Evolutionary conservation across 139 green algal species (phyloP), one percentile per base, ranked within the genome.

Genomic region (Gonium pectorale): DNA sequence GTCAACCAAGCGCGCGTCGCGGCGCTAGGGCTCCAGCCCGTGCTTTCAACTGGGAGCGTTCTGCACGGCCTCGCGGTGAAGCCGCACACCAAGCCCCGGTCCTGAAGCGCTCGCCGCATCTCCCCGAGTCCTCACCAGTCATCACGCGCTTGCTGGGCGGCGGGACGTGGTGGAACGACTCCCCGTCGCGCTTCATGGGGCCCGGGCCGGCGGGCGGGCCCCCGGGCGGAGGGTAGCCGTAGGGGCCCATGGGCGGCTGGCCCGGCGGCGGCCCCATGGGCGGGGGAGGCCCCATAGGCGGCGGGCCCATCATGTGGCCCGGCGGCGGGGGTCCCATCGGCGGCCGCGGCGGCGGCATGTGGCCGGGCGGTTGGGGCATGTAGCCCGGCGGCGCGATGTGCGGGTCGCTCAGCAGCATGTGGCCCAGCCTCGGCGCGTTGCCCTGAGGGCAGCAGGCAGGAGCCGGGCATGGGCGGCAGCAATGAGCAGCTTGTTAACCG

Each of bases 391-490:
- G 74, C 51, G 21, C 72, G 22, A 70, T 6, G 37, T 24, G 29
- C 24, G 54, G 73, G 33, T 71, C 75, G 2, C 13, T 33, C 17
- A 82, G 0, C 29, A 82, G 40, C 75, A 82, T 72, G 40, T 82
- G 75, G 59, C 29, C 26, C 59, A 82, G 75, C 21, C 40, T 59
- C 19, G 75, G 75, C n/a, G 75, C 75, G 59, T 82, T 82, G n/a
- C 75, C 75, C 75, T 82, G 59, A 26, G 40, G 24, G 33, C 9
- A 3, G 5, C 6, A 15, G 7, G 31, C 1, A 29, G 31, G 31
- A 21, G n/a, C n/a, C n/a, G n/a, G n/a, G n/a, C n/a, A n/a, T n/a
- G n/a, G n/a, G n/a, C n/a, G n/a, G n/a, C n/a, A n/a, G n/a, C n/a
- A n/a, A n/a, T n/a, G n/a, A n/a, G n/a, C n/a, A n/a, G n/a, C n/a